Evolutionary conservation across 768 basidiomycete species (phyloP).

Genomic region (Mrakia gelida): DNA sequence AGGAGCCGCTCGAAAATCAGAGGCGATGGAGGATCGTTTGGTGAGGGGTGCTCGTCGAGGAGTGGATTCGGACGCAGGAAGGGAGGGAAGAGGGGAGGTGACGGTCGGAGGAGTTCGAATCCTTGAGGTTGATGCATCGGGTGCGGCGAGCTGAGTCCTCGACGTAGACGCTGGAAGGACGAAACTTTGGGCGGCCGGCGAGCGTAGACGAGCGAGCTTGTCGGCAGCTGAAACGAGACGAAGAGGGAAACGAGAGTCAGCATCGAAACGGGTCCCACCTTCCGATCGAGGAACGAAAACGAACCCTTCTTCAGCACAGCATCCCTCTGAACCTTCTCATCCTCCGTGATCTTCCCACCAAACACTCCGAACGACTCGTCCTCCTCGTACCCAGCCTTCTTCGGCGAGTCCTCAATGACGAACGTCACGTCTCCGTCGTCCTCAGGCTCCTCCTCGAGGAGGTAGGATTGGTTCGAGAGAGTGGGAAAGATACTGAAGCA

Average conservation of each 20-base stretch:
- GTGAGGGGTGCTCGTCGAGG: neutral
- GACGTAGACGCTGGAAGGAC: neutral
- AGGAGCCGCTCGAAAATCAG: neutral
- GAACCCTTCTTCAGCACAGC: neutral
- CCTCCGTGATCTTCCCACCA: neutral
- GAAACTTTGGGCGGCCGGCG: neutral
- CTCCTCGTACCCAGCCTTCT: neutral
- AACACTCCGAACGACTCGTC: neutral
- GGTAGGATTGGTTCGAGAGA: neutral
- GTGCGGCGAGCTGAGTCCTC: neutral
- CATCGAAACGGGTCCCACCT: neutral
- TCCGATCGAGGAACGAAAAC: neutral
- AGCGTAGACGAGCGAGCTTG: neutral
- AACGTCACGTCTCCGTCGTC: neutral
- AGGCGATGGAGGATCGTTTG: neutral
- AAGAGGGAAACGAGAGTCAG: neutral
- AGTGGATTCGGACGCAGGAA: neutral
- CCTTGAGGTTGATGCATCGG: neutral
- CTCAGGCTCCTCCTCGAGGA: neutral
- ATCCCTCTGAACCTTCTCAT: neutral
- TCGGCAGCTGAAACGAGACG: neutral
- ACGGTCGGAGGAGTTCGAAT: neutral
- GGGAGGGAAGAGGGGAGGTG: neutral
- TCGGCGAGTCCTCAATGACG: neutral
- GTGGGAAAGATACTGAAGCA: neutral